Evolutionary conservation across 129 eudicot species (phyloP).

Genomic region (Chrysanthemum makinoi): DNA sequence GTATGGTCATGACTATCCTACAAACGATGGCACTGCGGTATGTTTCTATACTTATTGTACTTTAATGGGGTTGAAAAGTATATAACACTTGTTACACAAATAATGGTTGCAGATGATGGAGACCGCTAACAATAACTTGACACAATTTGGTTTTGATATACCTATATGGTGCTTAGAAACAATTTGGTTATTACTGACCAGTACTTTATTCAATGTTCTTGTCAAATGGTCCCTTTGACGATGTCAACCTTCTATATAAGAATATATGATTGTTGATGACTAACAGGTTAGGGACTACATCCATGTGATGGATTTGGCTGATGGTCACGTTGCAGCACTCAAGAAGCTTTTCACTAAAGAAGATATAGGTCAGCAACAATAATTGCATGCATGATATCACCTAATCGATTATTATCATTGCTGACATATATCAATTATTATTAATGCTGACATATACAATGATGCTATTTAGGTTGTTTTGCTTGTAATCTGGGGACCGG

Average conservation of each 20-base stretch:
- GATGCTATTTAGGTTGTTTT: constrained; percentile 58
- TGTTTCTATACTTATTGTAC: constrained; percentile 2
- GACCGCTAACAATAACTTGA: not conserved
- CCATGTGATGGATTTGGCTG: constrained; percentile 99
- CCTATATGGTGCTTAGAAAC: not conserved
- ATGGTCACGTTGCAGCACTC: constrained; percentile 92
- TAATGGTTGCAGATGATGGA: not conserved
- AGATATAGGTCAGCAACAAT: constrained; percentile 56
- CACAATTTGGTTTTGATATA: not conserved
- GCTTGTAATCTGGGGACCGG: constrained; percentile 96
- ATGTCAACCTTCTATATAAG: not conserved
- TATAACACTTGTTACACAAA: constrained; percentile 1
- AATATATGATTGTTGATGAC: constrained; percentile 2
- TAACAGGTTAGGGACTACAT: constrained; percentile 83
- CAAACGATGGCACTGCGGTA: constrained; percentile 91
- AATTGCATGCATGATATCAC: constrained; percentile 9
- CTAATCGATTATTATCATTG: not conserved
- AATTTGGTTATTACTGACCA: no score
- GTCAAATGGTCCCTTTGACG: not conserved
- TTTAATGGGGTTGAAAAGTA: not conserved
- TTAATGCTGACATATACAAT: constrained; percentile 12
- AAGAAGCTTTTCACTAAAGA: constrained; percentile 64
- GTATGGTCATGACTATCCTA: constrained; percentile 95
- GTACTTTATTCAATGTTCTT: not conserved
- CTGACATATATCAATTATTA: constrained; percentile 9